Evolutionary conservation across 805 yeast genomes (phyloP), one percentile per base, ranked within the genome.

Genomic region (Kodamaea kakaduensis): DNA sequence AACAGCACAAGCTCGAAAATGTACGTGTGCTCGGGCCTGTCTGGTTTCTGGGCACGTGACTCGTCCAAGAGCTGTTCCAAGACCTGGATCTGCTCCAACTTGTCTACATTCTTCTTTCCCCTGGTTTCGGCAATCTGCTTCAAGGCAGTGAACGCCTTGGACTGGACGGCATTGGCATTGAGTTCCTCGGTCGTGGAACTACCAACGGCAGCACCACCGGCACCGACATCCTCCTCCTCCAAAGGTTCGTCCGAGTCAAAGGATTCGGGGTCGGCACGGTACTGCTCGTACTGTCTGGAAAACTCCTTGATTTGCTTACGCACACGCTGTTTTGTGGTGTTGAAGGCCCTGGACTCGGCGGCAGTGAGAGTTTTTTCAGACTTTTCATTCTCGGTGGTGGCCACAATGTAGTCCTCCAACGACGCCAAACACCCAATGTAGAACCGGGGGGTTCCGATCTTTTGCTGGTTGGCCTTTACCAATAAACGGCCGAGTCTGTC

Each of bases 41-140:
- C n/a, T n/a, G n/a, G n/a, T n/a, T n/a, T n/a, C n/a, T 48, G 9
- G 47, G 32, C 31, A 40, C n/a, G 36, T 37, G 51, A 49, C 10
- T 51, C 52, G 17, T 41, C 52, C 37, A 81, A 70, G 43, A 85
- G 67, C 31, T 68, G 70, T 64, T 84, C 95, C 54, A 93, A 70
- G 29, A 73, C 68, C 37, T 67, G 64, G 45, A 88, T 77, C 61
- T 90, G 95, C 59, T 85, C 95, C 44, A 57, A 59, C 45, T 81
- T 77, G 59, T 90, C 96, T 44, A 87, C 83, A 59, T 86, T 88
- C 71, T 86, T 90, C 72, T 89, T 89, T 70, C 98, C 98, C 67
- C 98, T 81, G 32, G 88, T 73, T 61, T 93, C 97, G 41, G 84
- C 67, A 38, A 93, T 79, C 36, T 77, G 61, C 57, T 81, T 75